A percentile compares a stretch with the other conserved stretches of the same genome.
Evolutionary conservation across 2,329 filamentous ascomycete species (phyloP).

Genomic region (Fusarium pilosicola): DNA sequence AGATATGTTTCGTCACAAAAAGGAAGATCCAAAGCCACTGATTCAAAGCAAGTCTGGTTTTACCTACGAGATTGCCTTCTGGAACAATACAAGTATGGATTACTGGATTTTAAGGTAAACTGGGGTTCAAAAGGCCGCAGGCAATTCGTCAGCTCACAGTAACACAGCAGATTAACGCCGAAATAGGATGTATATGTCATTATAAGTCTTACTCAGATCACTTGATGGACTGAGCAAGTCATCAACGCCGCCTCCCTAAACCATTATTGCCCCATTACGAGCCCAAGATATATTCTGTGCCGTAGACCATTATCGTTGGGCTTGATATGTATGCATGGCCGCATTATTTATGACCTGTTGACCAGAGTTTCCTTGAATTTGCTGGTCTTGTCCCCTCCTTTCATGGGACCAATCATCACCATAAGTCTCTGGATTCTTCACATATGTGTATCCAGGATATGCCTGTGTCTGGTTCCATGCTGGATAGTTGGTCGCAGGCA

Average conservation of each 20-base stretch:
- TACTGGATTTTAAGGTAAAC: background rate
- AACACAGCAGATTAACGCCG: background rate
- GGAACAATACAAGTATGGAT: too few species aligned
- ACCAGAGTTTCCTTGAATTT: constrained; percentile 14
- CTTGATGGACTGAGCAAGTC: background rate
- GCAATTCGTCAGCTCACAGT: background rate
- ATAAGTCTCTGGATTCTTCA: constrained; percentile 52
- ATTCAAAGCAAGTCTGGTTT: background rate
- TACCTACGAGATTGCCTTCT: background rate
- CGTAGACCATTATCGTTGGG: constrained; percentile 6
- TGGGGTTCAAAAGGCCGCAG: background rate
- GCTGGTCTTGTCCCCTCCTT: constrained; percentile 14
- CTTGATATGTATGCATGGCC: constrained; percentile 24
- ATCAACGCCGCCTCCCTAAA: background rate
- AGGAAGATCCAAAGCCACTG: background rate
- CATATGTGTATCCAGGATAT: constrained; percentile 47
- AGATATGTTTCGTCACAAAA: background rate
- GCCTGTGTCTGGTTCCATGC: constrained; percentile 58
- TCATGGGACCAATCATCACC: constrained; percentile 49
- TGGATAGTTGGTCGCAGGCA: constrained; percentile 52
- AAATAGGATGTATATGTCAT: background rate
- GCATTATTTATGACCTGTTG: constrained; percentile 24
- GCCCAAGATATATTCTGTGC: background rate
- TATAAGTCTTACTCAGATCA: background rate
- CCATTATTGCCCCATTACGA: background rate